A percentile compares a stretch with the other conserved stretches of the same genome.
These are phyloP conservation scores for Tolypocladium capitatum DNA, from an alignment of 2,329 filamentous ascomycete genomes.

Conservation along the genomic window DNA sequence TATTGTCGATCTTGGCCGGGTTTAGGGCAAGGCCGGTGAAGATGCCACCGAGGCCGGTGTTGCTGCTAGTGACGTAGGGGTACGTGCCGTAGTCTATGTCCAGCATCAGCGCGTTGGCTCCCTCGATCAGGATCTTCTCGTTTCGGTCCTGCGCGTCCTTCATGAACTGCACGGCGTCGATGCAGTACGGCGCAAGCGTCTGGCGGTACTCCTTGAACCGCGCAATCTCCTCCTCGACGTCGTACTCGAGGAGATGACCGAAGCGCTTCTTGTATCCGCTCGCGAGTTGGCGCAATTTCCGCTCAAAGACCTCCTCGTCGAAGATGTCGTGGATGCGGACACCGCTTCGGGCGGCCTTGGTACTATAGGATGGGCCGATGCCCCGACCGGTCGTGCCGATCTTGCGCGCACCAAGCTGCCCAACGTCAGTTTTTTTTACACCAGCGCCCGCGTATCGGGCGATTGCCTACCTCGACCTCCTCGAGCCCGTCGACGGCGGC, in stretches of 20 bases:
- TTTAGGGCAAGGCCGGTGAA: conserved; percentile 18
- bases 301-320: conserved; percentile 50
- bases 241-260: conserved; percentile 50
- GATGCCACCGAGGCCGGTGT: conserved; percentile 13
- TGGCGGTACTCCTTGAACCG: conserved; percentile 46
- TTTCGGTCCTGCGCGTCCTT: conserved; percentile 44
- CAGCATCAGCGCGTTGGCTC: conserved; percentile 48
- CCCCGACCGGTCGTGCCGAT: conserved; percentile 25
- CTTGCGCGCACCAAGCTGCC: conserved; percentile 7
- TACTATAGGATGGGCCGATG: conserved; percentile 9
- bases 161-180: conserved; percentile 56
- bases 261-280: conserved; percentile 51
- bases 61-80: conserved; percentile 15
- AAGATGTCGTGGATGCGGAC: conserved; percentile 57
- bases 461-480: conserved; percentile 34
- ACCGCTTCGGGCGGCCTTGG: conserved; percentile 38
- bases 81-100: conserved; percentile 42
- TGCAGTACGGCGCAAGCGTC: conserved; percentile 44
- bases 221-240: conserved; percentile 56
- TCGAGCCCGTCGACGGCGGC: conserved; percentile 57
- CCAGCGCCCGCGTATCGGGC: too few relatives aligned
- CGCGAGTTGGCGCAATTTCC: conserved; percentile 48
- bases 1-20: conserved; percentile 41
- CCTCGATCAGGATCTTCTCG: conserved; percentile 53
- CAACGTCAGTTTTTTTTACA: neutral